Percentiles rank a stretch among this genome's conserved stretches.
phyloP scores from a whole-genome alignment of 768 basidiomycete genomes.

The Daedaleopsis sinensis region DNA sequence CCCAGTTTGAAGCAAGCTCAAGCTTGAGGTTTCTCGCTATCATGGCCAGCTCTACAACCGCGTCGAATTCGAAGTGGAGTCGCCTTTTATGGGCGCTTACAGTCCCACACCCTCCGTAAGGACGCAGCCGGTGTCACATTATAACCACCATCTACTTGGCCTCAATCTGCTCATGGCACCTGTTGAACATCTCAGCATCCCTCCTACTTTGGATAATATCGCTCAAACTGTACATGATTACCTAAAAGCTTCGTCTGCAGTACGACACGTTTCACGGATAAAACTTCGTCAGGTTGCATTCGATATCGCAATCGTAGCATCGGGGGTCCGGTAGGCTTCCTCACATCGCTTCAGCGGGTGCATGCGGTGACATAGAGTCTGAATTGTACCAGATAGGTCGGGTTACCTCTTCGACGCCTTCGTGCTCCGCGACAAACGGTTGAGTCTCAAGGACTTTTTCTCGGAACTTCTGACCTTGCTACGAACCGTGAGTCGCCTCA shows the following conservation, averaged over 20 bases:
- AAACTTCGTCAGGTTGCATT: constrained; percentile 2
- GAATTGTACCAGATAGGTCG: constrained; percentile 32
- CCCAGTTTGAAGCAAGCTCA: too few relatives aligned
- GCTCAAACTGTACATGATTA: neutral
- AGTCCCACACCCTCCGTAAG: too few relatives aligned
- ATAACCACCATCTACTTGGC: neutral
- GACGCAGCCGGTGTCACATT: too few relatives aligned
- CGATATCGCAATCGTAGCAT: constrained; percentile 8
- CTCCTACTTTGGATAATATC: neutral
- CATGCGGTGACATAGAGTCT: neutral
- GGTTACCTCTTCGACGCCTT: constrained; percentile 57
- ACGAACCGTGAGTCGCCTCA: constrained; percentile 33
- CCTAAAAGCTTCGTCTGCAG: neutral
- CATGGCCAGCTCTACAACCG: too few relatives aligned
- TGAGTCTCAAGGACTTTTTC: constrained; percentile 38
- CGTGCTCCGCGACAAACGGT: constrained; percentile 27
- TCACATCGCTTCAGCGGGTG: too few relatives aligned
- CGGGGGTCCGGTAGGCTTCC: neutral
- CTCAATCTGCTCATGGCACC: neutral
- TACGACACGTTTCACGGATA: constrained; percentile 4
- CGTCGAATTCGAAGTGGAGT: too few relatives aligned
- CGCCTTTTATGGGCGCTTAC: too few relatives aligned
- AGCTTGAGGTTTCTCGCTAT: too few relatives aligned
- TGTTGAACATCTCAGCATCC: neutral
- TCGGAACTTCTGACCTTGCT: constrained; percentile 41